A percentile compares a stretch with the other conserved stretches of the same genome.
Conservation (phyloP, 1,139 yeast genomes). For the Arxiozyma bovina region DNA sequence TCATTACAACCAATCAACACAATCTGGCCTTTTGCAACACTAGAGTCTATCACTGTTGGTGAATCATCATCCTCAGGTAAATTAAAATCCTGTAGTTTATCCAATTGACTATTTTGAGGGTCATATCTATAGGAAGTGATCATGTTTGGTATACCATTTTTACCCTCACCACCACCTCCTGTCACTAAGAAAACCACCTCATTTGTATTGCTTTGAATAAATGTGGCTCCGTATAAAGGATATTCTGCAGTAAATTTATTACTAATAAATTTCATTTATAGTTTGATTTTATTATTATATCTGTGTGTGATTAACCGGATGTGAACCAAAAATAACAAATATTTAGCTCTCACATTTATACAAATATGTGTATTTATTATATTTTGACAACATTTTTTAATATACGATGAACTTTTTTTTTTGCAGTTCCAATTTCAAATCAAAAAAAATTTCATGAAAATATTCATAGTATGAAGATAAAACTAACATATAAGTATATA, state of each 20-base stretch:
- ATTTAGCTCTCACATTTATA: no score
- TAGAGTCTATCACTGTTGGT: slow-evolving; percentile 61
- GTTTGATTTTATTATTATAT: not conserved
- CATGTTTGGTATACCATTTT: slow-evolving; percentile 81
- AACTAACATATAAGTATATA: no score
- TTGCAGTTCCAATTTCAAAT: no score
- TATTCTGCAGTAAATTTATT: slow-evolving; percentile 50
- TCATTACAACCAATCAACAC: slow-evolving; percentile 72
- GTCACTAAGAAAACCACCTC: slow-evolving; percentile 47
- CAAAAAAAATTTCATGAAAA: no score
- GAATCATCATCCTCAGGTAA: slow-evolving; percentile 63
- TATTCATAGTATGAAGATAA: no score
- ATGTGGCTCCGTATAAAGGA: slow-evolving; percentile 49
- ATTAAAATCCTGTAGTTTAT: slow-evolving; percentile 40
- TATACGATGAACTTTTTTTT: no score
- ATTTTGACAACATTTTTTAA: no score
- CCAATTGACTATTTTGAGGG: not conserved
- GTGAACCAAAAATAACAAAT: no score
- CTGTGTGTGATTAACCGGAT: no score
- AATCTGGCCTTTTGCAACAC: slow-evolving; percentile 12
- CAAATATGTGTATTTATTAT: no score
- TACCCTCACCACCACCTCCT: slow-evolving; percentile 97
- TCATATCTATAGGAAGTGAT: slow-evolving; percentile 47
- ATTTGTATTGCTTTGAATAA: slow-evolving; percentile 22
- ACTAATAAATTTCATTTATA: slow-evolving; percentile 27